A percentile compares a stretch with the other conserved stretches of the same genome.
phyloP scores from a whole-genome alignment of 345 rosid genomes.

The Brassica nigra region DNA sequence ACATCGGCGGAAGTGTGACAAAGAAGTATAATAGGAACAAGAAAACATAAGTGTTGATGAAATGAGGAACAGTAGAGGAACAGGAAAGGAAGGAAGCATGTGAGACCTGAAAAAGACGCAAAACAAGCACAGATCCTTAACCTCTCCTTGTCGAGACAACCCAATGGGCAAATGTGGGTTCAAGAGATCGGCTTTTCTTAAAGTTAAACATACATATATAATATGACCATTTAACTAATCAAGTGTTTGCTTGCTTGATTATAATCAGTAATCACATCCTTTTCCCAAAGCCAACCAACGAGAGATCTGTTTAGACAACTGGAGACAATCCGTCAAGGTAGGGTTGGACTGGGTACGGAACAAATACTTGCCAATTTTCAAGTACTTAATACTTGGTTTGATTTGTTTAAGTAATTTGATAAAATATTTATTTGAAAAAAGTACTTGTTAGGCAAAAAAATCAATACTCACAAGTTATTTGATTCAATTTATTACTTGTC shows the following conservation, averaged over 20 bases:
- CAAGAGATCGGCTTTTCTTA: constrained; percentile 20
- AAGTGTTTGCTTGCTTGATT: not conserved
- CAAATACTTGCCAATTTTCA: too few species aligned
- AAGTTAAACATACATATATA: not conserved
- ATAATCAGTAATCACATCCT: not conserved
- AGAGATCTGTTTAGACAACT: constrained; percentile 1
- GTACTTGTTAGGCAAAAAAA: too few species aligned
- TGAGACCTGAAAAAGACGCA: constrained; percentile 38
- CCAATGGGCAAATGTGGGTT: constrained; percentile 23
- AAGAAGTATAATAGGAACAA: constrained; percentile 28
- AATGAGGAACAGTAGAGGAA: constrained; percentile 40
- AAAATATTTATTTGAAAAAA: too few species aligned
- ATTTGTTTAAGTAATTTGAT: too few species aligned
- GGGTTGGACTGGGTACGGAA: too few species aligned
- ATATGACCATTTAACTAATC: not conserved
- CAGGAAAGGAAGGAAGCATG: constrained; percentile 41
- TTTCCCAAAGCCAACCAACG: constrained; percentile 1
- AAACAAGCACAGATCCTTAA: constrained; percentile 34
- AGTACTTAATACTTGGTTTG: too few species aligned
- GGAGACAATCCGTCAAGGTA: not conserved
- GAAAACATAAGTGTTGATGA: constrained; percentile 37
- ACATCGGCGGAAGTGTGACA: constrained; percentile 29
- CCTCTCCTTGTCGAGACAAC: constrained; percentile 39
- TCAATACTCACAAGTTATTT: too few species aligned
- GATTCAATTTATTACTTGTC: too few species aligned